Base-by-base conservation (phyloP, 164 flowering plant species). In the grape (Vitis vinifera) region DNA sequence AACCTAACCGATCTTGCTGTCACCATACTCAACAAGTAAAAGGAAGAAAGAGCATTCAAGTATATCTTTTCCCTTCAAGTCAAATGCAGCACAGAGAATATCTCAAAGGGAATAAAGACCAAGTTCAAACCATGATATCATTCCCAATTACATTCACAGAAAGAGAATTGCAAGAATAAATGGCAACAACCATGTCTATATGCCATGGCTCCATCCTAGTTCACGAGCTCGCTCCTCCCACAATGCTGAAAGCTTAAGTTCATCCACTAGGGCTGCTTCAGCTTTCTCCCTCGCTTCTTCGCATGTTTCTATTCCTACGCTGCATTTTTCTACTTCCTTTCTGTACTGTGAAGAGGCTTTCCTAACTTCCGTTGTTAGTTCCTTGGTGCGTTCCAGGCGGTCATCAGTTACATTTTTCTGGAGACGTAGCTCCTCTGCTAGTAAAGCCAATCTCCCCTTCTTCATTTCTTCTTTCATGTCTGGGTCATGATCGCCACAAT, bases 311-410 rank as follows among this genome's bases (percentile, higher is more conserved):
- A 85, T 76, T 15, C 84, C 87, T 0, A 75, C 59, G 49, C 67
- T 87, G 86, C 97, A 92, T 65, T 88, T 92, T 56, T 85, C 88
- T 67, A 87, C 91, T 73, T 90, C 94, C 59, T 79, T 89, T 71
- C 80, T 88, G 74, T 83, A 89, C 15, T 82, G 86, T 7, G 84
- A 83, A 51, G 86, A 77, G 19, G 73, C 48, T 69, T 68, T 78
- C 75, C 71, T 83, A 0, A 84, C 83, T 15, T 78, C 79, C 63
- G 65, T 73, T 10, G 74, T 66, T 1, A 72, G 62, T 17, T 66
- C 78, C 55, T 66, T 66, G 15, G 79, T 75, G 37, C 69, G 87
- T 51, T 77, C 69, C 70, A 83, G 57, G 37, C 70, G 75, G 27
- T 86, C 86, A 4, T 81, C 62, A 9, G 74, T 78, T 27, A 87